Evolutionary conservation across 306 rosid species (phyloP).

Genomic region (Psophocarpus tetragonolobus): DNA sequence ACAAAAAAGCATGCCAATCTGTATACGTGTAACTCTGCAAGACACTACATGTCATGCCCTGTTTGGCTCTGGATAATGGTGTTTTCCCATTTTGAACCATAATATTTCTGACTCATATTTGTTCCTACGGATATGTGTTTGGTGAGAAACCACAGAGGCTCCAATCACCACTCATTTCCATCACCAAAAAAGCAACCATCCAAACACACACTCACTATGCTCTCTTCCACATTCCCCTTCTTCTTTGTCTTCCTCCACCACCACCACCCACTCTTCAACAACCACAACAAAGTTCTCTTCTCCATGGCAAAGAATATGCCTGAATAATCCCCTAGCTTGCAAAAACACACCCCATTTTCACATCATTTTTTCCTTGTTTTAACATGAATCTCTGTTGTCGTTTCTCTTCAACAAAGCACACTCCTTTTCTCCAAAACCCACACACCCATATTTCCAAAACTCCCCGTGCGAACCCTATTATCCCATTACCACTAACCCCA

Average conservation of each 20-base stretch:
- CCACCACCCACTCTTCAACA: conserved; percentile 16
- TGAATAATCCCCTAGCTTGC: conserved; percentile 52
- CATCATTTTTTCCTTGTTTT: background rate
- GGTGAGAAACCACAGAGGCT: background rate
- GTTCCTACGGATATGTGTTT: conserved; percentile 20
- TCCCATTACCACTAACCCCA: background rate
- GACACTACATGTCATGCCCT: background rate
- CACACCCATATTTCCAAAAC: conserved; percentile 33
- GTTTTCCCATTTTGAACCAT: background rate
- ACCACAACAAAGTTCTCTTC: conserved; percentile 27
- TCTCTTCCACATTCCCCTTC: conserved; percentile 33
- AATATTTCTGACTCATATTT: background rate
- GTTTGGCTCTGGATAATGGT: conserved; percentile 16
- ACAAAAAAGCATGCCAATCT: background rate
- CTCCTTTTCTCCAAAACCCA: conserved; percentile 36
- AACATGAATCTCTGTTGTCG: conserved; percentile 64
- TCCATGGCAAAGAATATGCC: conserved; percentile 60
- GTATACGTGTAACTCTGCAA: conserved; percentile 24
- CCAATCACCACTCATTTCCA: conserved; percentile 62
- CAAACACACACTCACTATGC: conserved; percentile 43
- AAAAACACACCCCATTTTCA: background rate
- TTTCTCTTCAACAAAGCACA: conserved; percentile 54
- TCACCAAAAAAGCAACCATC: conserved; percentile 35
- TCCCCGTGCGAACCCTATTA: conserved; percentile 33
- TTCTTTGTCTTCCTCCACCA: background rate